Evolutionary conservation across 2,329 filamentous ascomycete genomes (phyloP), one percentile per base, ranked within the genome.

Genomic region (Alternaria incomplexa): DNA sequence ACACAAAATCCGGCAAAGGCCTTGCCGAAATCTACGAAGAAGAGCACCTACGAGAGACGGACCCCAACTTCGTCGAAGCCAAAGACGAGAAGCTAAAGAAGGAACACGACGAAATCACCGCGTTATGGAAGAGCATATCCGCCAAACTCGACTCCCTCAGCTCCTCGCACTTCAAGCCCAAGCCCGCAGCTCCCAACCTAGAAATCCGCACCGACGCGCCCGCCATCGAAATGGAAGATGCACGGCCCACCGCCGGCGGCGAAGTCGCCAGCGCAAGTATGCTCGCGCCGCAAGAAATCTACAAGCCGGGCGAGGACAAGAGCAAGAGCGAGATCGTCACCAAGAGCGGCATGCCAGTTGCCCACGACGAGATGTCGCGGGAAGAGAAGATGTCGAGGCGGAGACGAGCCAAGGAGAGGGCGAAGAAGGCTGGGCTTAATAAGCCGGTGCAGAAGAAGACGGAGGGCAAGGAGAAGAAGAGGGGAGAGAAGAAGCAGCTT

Each of bases 141-240:
- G 87, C 87, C 48, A 92, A 93, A 66, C 89, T 99, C 58, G 96
- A 99, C 80, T 89, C 92, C 25, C 88, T 99, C 66, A 94, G 90
- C 80, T 97, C 92, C 78, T 97, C 93, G 90, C 92, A 97, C 82
- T 97, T 97, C 87, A 94, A 93, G 80, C 96, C 96, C 57, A 96
- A 94, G 83, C 90, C 92, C 11, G 87, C 90, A 2, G 91, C 91
- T 55, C 89, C 93, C n/a, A 88, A 88, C 48, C 88, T 99, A 66
- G 94, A 92, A 46, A 91, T 97, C 58, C 91, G 97, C 32, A 87
- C 93, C 25, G 95, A 98, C 80, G 92, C 96, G 5, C 93, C 94
- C n/a, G 93, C 92, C 4, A 90, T 98, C 68, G 87, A 88, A 69
- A 97, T 98, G 91, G 96, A 99, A 83, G 96, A 99, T 76, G 95